Evolutionary conservation across 805 yeast species (phyloP).

Genomic region (Tetrapisispora fleetii): DNA sequence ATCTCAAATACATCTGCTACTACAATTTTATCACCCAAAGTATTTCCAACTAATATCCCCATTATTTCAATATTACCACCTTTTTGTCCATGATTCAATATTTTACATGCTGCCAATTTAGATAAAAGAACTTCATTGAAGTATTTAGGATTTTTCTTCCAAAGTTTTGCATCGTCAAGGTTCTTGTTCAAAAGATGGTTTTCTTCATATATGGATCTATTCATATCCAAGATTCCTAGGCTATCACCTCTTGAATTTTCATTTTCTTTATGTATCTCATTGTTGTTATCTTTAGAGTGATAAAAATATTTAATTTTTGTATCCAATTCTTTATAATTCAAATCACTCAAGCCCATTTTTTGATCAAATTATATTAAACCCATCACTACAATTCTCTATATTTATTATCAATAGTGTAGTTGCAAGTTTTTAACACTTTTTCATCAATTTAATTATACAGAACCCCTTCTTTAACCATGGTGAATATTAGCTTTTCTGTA

Average conservation of each 20-base stretch:
- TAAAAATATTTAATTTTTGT: neutral
- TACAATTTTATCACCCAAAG: conserved; percentile 44
- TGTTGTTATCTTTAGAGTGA: neutral
- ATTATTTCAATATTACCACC: conserved; percentile 88
- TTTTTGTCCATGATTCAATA: conserved; percentile 67
- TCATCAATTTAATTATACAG: too few relatives aligned
- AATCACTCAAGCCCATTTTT: neutral
- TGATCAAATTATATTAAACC: neutral
- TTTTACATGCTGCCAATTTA: conserved; percentile 60
- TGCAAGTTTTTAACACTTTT: too few relatives aligned
- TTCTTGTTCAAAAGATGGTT: neutral
- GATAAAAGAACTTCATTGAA: conserved; percentile 37
- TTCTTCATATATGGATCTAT: neutral
- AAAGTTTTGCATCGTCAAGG: neutral
- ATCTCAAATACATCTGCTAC: conserved; percentile 76
- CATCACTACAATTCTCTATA: neutral
- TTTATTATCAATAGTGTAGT: too few relatives aligned
- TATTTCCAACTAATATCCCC: conserved; percentile 89
- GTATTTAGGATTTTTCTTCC: neutral
- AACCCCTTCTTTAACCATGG: too few relatives aligned
- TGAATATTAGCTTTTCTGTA: too few relatives aligned
- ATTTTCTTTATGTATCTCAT: neutral
- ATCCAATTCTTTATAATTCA: neutral
- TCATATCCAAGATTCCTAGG: neutral
- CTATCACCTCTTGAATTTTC: neutral